A percentile compares a stretch with the other conserved stretches of the same genome.
These are phyloP conservation scores for Calonectria pteridis DNA, from an alignment of 2,329 filamentous ascomycete species.

Conservation along the genomic window DNA sequence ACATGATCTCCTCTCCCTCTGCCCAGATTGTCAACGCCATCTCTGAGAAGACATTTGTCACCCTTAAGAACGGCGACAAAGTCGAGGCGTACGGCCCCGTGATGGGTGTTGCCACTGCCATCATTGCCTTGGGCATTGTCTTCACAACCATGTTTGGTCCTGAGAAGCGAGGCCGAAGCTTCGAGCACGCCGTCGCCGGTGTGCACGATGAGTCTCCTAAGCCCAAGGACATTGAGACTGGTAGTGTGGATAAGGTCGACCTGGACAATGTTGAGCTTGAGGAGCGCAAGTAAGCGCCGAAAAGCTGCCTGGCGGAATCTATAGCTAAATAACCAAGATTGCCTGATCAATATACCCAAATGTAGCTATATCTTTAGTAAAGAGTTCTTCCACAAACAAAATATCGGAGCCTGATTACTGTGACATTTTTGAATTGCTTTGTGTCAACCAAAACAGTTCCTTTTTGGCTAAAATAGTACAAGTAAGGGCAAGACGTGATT, in stretches of 20 bases:
- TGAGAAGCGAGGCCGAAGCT: slow-evolving; percentile 78
- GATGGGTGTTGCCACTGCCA: slow-evolving; percentile 82
- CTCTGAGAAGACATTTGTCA: slow-evolving; percentile 72
- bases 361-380: neutral
- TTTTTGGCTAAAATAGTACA: neutral
- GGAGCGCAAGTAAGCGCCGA: slow-evolving; percentile 19
- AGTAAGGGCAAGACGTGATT: neutral
- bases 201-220: slow-evolving; percentile 41
- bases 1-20: slow-evolving; percentile 79
- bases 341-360: neutral
- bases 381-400: neutral
- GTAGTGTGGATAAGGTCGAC: slow-evolving; percentile 41
- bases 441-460: neutral
- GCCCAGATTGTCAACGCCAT: slow-evolving; percentile 84
- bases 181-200: slow-evolving; percentile 69
- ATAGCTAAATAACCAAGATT: neutral
- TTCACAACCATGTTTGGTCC: slow-evolving; percentile 78
- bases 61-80: slow-evolving; percentile 62
- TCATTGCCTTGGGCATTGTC: slow-evolving; percentile 78
- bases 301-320: neutral
- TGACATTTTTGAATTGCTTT: neutral
- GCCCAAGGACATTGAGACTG: slow-evolving; percentile 46
- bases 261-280: slow-evolving; percentile 41
- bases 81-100: slow-evolving; percentile 80
- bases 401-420: neutral